Evolutionary conservation across 202 grass and related monocot species (phyloP).

Genomic region (Digitaria exilis): DNA sequence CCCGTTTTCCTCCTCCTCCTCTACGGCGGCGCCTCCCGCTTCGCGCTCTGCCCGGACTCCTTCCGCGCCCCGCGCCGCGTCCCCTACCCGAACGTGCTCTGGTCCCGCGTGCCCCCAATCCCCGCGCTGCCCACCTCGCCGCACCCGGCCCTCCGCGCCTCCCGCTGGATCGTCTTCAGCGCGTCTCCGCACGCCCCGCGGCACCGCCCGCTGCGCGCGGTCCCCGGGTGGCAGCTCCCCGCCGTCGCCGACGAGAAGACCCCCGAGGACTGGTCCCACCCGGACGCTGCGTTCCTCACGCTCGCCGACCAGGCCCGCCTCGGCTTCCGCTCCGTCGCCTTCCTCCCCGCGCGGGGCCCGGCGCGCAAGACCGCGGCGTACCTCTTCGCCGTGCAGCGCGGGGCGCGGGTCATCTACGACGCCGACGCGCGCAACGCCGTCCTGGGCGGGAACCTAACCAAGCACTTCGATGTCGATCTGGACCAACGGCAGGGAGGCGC

Average conservation of each 20-base stretch:
- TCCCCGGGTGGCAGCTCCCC: constrained; percentile 62
- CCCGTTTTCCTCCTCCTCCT: constrained; percentile 56
- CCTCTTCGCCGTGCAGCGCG: constrained; percentile 78
- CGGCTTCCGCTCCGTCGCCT: constrained; percentile 63
- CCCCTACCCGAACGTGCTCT: constrained; percentile 58
- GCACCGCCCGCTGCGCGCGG: constrained; percentile 42
- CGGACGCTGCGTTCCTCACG: constrained; percentile 60
- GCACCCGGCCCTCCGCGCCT: constrained; percentile 50
- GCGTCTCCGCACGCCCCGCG: constrained; percentile 36
- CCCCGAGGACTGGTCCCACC: constrained; percentile 56
- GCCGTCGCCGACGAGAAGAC: constrained; percentile 59
- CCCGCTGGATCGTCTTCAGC: constrained; percentile 63
- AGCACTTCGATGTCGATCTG: constrained; percentile 69
- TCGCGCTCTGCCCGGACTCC: constrained; percentile 43
- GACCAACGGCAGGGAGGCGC: constrained; percentile 31
- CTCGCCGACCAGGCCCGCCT: constrained; percentile 57
- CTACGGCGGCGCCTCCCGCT: constrained; percentile 19
- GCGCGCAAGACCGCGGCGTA: constrained; percentile 62
- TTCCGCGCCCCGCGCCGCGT: constrained; percentile 19
- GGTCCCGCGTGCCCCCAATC: constrained; percentile 57
- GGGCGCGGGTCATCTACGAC: constrained; percentile 64
- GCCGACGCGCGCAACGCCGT: constrained; percentile 61
- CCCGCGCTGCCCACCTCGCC: constrained; percentile 39
- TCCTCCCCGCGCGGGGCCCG: constrained; percentile 53
- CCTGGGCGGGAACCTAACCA: constrained; percentile 37